Evolutionary conservation across 1,284 basidiomycete species (phyloP).

Genomic region (Ganoderma sp.): DNA sequence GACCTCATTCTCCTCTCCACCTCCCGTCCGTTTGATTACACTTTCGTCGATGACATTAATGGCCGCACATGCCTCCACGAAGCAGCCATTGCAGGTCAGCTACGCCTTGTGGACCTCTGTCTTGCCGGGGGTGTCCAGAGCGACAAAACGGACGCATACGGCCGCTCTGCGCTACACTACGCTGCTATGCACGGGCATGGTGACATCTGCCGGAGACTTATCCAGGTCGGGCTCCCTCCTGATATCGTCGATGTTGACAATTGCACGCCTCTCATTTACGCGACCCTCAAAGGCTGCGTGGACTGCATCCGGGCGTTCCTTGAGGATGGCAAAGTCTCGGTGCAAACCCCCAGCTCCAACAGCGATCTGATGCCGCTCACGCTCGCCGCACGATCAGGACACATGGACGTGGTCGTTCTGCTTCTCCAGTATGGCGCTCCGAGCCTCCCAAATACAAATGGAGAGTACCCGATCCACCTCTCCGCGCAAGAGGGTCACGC

Average conservation of each 20-base stretch:
- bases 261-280: slow-evolving; percentile 92
- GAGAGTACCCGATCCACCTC: slow-evolving; percentile 96
- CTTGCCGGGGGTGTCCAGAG: slow-evolving; percentile 74
- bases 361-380: slow-evolving; percentile 88
- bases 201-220: slow-evolving; percentile 76
- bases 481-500: slow-evolving; percentile 95
- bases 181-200: slow-evolving; percentile 93
- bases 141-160: slow-evolving; percentile 85
- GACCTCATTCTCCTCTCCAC: slow-evolving; percentile 79
- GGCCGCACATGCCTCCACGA: slow-evolving; percentile 95
- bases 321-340: slow-evolving; percentile 65
- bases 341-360: slow-evolving; percentile 59
- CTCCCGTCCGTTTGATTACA: slow-evolving; percentile 80
- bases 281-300: slow-evolving; percentile 86
- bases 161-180: slow-evolving; percentile 93
- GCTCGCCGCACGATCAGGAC: slow-evolving; percentile 90
- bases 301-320: slow-evolving; percentile 83
- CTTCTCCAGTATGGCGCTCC: slow-evolving; percentile 81
- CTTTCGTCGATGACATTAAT: slow-evolving; percentile 96
- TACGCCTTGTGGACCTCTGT: slow-evolving; percentile 85
- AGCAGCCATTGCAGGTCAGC: slow-evolving; percentile 84
- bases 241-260: slow-evolving; percentile 90
- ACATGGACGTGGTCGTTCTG: slow-evolving; percentile 82
- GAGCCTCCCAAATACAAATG: slow-evolving; percentile 89
- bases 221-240: slow-evolving; percentile 72